Evolutionary conservation across 495 filamentous ascomycete species (phyloP), one percentile per base, ranked within the genome.

Genomic region (Sordaria brevicollis): DNA sequence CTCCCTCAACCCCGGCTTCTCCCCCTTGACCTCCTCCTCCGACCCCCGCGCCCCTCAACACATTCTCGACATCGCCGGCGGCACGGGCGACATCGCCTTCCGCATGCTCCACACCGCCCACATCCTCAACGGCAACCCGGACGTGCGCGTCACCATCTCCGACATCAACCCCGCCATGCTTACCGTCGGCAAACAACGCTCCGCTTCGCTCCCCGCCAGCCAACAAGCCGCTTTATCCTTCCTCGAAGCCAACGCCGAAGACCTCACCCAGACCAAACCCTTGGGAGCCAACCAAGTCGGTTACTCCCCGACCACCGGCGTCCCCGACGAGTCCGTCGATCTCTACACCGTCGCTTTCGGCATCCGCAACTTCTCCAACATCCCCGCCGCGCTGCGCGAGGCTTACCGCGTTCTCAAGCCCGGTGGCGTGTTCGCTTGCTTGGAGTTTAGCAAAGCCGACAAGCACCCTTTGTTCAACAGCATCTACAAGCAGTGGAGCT

Each of bases 81-180:
- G 95, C 70, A 98, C 95, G 15, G 95, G 95, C 72, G 95, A 99
- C 83, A 97, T 99, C 79, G 96, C 95, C 38, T 97, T 97, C 86
- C 93, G 95, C 70, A 89, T 97, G 83, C 91, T 99, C 34, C 91
- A 94, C 83, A 93, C 96, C 76, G 89, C 91, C 11, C 91, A 92
- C 67, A 85, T 85, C 71, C 85, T 98, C 78, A 93, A 98, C 84
- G 78, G 83, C 76, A 95, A 97, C 83, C 84, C 85, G 6, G 78
- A 86, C 65, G 92, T 93, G 25, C 88, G 85, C 74, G 93, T 99
- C 38, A 96, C 91, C 6, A 92, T 97, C 78, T 88, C 91, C 19
- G 95, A 99, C 82, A 99, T 99, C 80, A 99, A 99, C 82, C 87
- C 92, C 0, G 88, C 91, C 66, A 99, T 99, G 95, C 87, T 99